Evolutionary conservation across 148 eudicot species (phyloP), one percentile per base, ranked within the genome.

Genomic region (Linanthus parryae): DNA sequence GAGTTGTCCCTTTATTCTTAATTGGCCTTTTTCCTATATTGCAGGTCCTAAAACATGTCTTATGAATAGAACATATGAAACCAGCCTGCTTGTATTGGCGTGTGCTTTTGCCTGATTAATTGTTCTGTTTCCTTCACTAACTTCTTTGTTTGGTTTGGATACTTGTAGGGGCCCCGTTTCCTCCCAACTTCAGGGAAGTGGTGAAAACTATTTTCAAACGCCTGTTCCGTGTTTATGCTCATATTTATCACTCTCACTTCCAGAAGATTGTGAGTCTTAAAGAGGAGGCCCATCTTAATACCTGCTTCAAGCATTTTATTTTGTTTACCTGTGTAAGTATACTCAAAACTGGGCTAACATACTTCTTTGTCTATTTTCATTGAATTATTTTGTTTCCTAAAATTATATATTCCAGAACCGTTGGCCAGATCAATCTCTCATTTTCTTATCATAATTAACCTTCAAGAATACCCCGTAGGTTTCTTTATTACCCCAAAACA

Each of bases 221-320:
- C 61, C 53, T 92, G 39, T 92, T 92, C 50, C 88, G 98, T 65
- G 98, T 92, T 39, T 92, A 92, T 75, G 98, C 96, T 52, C 98
- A 92, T 74, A 92, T 92, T 20, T 92, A 87, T 58, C 98, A 92
- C 47, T 84, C 98, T 7, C 98, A 92, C 69, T 92, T 92, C 77
- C 98, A 92, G 85, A 92, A 92, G 80, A 92, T 92, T n/a, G 88
- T 92, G 37, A 81, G 83, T 63, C 90, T 92, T 41, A 87, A 92
- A 72, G 98, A 92, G 81, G 98, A 92, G 63, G 98, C 98, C 47
- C 98, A 92, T 63, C 49, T 92, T 50, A 92, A 92, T 55, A 92
- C 98, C 56, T 92, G 98, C 71, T 92, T 92, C 83, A 92, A 92
- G 80, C 98, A 92, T 70, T 92, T 92, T 60, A 87, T 92, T 59